Base-by-base conservation (phyloP, 305 asterid genomes). In the Euphrasia arctica region DNA sequence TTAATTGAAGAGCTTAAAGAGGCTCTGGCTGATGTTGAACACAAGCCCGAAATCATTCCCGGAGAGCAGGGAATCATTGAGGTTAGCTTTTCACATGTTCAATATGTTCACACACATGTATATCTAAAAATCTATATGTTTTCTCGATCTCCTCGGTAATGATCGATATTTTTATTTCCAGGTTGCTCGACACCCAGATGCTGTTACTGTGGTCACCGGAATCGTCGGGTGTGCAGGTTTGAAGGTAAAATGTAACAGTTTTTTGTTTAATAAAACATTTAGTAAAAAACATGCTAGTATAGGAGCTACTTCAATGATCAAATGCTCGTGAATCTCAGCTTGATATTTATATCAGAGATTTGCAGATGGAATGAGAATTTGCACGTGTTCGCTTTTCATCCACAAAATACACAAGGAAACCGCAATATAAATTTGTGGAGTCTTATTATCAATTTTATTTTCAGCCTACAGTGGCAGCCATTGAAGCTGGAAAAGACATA, bases 191-290 rank as follows among this genome's bases (percentile, higher is more conserved):
- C 98, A 93, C 72, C 89, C 94, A 0, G 97, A 93, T 72, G 95
- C 95, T 70, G 94, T 77, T 55, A 86, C 96, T 32, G 97, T 90
- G 45, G 98, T 93, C 68, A 93, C 97, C 0, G 97, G 95, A 78
- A 93, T 93, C 51, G 99, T 93, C 69, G 99, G 97, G 31, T 93
- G 97, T 61, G 99, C 99, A 2, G 99, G 98, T 68, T 75, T 93
- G 49, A 90, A 93, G 98, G 98, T 93, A 79, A 31, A 7, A 47
- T 45, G 43, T 39, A 39, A 7, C 9, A 39, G 2, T 25, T 25
- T 25, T 32, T 7, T 39, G 10, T 39, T 1, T 39, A 39, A 39
- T 5, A 39, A 39, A 39, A 39, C 9, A 34, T 34, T 34, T 39
- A 32, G 9, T 39, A 39, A 39, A 36, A 0, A 7, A 39, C 4